A percentile compares a stretch with the other conserved stretches of the same genome.
phyloP scores from a whole-genome alignment of 345 rosid genomes.

The Citrus maxima region DNA sequence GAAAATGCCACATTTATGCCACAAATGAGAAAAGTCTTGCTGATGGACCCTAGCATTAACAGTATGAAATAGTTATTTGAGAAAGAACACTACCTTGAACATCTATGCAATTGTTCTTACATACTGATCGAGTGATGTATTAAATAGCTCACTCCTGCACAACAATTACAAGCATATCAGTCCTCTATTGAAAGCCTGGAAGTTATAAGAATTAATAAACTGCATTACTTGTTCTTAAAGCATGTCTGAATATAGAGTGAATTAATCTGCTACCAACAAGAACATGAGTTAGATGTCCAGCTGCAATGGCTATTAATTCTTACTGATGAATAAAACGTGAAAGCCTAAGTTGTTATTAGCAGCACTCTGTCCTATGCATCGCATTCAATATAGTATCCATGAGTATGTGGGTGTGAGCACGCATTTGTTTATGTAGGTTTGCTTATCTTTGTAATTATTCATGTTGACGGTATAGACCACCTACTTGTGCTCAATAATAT shows the following conservation, averaged over 20 bases:
- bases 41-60: not conserved
- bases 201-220: not conserved
- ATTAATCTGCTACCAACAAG: not conserved
- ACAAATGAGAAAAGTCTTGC: not conserved
- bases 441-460: not conserved
- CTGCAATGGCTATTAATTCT: not conserved
- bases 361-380: not conserved
- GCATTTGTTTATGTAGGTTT: not conserved
- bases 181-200: not conserved
- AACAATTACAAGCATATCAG: conserved; percentile 2
- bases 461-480: not conserved
- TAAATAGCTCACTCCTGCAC: conserved; percentile 70
- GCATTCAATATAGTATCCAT: not conserved
- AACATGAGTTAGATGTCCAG: not conserved
- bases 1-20: not conserved
- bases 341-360: not conserved
- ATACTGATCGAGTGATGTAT: conserved; percentile 71
- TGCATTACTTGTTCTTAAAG: not conserved
- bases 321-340: not conserved
- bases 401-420: not conserved
- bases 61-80: not conserved
- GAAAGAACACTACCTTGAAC: not conserved
- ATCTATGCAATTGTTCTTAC: conserved; percentile 71
- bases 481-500: not conserved
- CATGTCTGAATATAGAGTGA: not conserved